These are phyloP conservation scores for Arthrobotrys megalospora DNA, from an alignment of 2,329 filamentous ascomycete genomes.

Conservation along the genomic window DNA sequence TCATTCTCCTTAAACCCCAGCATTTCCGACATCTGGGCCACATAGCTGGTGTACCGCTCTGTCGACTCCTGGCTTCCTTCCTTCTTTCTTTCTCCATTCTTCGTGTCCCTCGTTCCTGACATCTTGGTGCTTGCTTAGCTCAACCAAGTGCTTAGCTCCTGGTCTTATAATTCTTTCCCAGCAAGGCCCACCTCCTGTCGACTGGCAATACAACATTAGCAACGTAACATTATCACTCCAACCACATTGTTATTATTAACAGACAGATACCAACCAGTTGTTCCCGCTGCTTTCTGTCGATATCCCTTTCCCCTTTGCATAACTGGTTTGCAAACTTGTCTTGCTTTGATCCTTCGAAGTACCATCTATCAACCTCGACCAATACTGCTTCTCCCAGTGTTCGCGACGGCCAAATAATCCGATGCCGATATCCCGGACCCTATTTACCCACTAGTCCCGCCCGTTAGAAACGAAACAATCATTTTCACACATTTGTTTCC, in stretches of 20 bases:
- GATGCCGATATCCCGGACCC: slow-evolving; percentile 38
- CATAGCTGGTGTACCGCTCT: neutral
- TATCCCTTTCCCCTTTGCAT: slow-evolving; percentile 5
- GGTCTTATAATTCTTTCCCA: neutral
- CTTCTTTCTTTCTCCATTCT: neutral
- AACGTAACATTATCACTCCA: slow-evolving; percentile 27
- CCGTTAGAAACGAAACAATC: slow-evolving; percentile 23
- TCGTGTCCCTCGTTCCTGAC: slow-evolving; percentile 4
- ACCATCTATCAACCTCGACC: neutral
- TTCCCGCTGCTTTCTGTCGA: neutral
- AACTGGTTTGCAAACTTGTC: neutral
- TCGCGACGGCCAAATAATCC: slow-evolving; percentile 16
- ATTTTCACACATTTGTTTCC: slow-evolving; percentile 9
- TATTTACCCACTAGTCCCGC: slow-evolving; percentile 39
- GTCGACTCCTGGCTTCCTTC: slow-evolving; percentile 12
- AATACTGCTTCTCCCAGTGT: neutral
- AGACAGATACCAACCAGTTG: neutral
- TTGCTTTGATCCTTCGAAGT: neutral
- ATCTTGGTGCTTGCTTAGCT: neutral
- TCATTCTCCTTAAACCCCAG: slow-evolving; percentile 5
- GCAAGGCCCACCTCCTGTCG: neutral
- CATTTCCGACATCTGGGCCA: neutral
- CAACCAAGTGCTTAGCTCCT: neutral
- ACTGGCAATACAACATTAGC: slow-evolving; percentile 13
- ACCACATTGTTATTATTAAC: slow-evolving; percentile 4